Base-by-base conservation (phyloP, 2,329 filamentous ascomycete species). In the Ampelomyces quisqualis region DNA sequence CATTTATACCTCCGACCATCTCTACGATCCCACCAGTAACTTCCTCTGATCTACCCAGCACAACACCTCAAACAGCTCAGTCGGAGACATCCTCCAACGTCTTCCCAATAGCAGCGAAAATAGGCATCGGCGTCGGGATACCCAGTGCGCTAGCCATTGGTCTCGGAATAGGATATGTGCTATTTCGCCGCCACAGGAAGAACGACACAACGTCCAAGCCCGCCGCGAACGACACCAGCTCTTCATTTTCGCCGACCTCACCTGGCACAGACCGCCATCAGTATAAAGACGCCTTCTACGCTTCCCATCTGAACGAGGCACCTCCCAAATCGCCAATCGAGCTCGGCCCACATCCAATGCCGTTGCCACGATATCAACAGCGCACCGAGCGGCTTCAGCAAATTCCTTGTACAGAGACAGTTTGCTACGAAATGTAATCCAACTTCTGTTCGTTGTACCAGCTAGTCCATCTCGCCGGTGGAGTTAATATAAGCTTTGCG, bases 91-190 rank as follows among this genome's bases (percentile, higher is more conserved):
- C 26, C 6, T 21, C 27, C 13, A 10, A 34, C 13, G 13, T 24
- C 17, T 33, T 45, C 3, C 9, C 42, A 7, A 17, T 29, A 6
- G 22, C 13, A 6, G 27, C 32, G 23, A 68, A 69, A 42, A 57
- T 68, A 19, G 63, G 60, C 5, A 51, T 69, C 3, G 65, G 65
- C 11, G 35, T 69, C 10, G 67, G 65, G 7, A 49, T 84, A 2
- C 81, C 81, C 2, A 68, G 84, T 13, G 80, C 77, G 1, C 13
- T 45, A 7, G 13, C 32, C 14, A 9, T 37, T 9, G 27, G 32
- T 5, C 21, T 45, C 10, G 29, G 19, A 14, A 32, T 18, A 3
- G 42, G 37, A 4, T 41, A 29, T 20, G 5, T 45, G 5, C 20
- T 30, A 3, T 37, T 45, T 29, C 24, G 33, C 14, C 37, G 28